Percentiles rank a stretch among this genome's conserved stretches.
Evolutionary conservation across 495 filamentous ascomycete genomes (phyloP).

Genomic region (Aspergillus diversus): DNA sequence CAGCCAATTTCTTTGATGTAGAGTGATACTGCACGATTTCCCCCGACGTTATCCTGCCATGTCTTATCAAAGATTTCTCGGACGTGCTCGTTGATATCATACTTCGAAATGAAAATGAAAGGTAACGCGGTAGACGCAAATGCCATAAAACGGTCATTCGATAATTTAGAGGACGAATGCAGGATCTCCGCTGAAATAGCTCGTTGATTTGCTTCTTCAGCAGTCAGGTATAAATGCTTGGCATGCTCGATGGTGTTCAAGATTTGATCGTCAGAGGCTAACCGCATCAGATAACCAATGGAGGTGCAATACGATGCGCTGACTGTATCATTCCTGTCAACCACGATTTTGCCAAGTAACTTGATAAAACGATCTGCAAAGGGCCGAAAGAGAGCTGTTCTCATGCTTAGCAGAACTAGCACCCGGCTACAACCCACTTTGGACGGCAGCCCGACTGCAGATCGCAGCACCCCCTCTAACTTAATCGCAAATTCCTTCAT

Average conservation of each 20-base stretch:
- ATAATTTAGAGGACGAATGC: constrained; percentile 78
- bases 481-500: constrained; percentile 72
- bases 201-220: constrained; percentile 74
- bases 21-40: constrained; percentile 75
- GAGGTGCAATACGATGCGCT: constrained; percentile 82
- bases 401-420: constrained; percentile 82
- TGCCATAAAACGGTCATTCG: constrained; percentile 83
- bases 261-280: constrained; percentile 70
- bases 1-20: constrained; percentile 81
- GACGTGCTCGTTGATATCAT: constrained; percentile 80
- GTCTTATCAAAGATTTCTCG: constrained; percentile 75
- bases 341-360: constrained; percentile 73
- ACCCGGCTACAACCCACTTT: constrained; percentile 89
- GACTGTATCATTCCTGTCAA: constrained; percentile 91
- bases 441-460: constrained; percentile 84
- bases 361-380: constrained; percentile 79
- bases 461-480: constrained; percentile 78
- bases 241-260: constrained; percentile 67
- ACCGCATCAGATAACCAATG: constrained; percentile 80
- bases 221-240: constrained; percentile 73
- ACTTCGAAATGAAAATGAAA: constrained; percentile 84
- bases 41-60: constrained; percentile 89
- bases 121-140: constrained; percentile 76
- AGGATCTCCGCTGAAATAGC: constrained; percentile 79
- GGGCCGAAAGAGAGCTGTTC: constrained; percentile 70